Evolutionary conservation across 2,329 filamentous ascomycete genomes (phyloP).

Genomic region (Trichoderma sp.): DNA sequence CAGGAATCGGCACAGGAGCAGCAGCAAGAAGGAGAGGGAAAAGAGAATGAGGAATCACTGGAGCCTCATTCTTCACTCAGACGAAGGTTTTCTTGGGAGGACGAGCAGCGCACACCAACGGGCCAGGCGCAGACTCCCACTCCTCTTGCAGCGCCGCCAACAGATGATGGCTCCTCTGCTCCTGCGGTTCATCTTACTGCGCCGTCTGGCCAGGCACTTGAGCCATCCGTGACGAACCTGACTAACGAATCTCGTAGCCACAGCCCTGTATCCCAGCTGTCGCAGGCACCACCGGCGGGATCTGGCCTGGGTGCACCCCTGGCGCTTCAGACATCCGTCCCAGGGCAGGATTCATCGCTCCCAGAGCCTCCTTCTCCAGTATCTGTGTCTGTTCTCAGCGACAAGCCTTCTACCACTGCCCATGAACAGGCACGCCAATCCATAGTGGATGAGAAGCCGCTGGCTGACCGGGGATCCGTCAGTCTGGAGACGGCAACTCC

Average conservation of each 20-base stretch:
- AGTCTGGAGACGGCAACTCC: constrained; percentile 43
- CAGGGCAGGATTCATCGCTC: constrained; percentile 32
- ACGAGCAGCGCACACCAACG: neutral
- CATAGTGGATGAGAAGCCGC: constrained; percentile 51
- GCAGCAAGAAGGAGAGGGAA: neutral
- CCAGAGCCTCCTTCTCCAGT: constrained; percentile 51
- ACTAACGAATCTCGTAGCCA: constrained; percentile 26
- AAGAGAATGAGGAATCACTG: neutral
- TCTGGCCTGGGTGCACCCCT: constrained; percentile 2
- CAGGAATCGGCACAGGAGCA: neutral
- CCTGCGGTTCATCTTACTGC: constrained; percentile 10
- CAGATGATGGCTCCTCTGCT: constrained; percentile 6
- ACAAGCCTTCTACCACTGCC: constrained; percentile 35
- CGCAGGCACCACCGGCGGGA: constrained; percentile 15
- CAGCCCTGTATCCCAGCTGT: constrained; percentile 26
- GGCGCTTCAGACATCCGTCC: constrained; percentile 37
- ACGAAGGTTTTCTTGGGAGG: constrained; percentile 46
- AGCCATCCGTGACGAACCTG: constrained; percentile 31
- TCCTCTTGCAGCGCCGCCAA: neutral
- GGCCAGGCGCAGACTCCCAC: constrained; percentile 4
- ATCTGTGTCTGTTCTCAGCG: constrained; percentile 43
- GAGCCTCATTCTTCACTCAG: constrained; percentile 30
- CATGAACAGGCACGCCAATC: constrained; percentile 42
- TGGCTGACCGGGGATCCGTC: constrained; percentile 41
- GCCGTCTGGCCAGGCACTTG: constrained; percentile 16